Conservation (phyloP, 2,329 filamentous ascomycete genomes). For the Herpotrichia juniperi region DNA sequence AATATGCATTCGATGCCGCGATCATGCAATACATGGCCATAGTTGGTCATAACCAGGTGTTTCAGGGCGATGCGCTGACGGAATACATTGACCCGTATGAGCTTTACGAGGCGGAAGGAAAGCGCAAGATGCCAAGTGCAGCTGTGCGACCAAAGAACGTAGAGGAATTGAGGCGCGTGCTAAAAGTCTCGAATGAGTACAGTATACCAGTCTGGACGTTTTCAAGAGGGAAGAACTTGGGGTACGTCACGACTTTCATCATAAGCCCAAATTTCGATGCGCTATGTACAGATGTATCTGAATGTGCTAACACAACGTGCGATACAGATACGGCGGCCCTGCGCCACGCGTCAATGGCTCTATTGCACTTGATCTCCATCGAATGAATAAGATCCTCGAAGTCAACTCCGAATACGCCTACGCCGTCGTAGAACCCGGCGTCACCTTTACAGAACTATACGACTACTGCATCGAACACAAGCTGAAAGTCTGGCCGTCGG, state of each 20-base stretch:
- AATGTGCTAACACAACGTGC: background rate
- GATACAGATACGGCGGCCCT: slow-evolving; percentile 34
- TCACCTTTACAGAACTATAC: slow-evolving; percentile 38
- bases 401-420: slow-evolving; percentile 53
- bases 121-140: slow-evolving; percentile 51
- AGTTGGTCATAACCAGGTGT: slow-evolving; percentile 49
- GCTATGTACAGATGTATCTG: too few species aligned
- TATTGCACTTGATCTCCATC: slow-evolving; percentile 41
- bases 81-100: slow-evolving; percentile 58
- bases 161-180: slow-evolving; percentile 27
- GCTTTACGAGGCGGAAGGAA: slow-evolving; percentile 47
- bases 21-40: slow-evolving; percentile 41
- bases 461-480: slow-evolving; percentile 38
- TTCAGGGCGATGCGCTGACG: slow-evolving; percentile 45
- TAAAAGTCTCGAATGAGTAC: slow-evolving; percentile 32
- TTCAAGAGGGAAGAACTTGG: slow-evolving; percentile 42
- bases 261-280: too few species aligned
- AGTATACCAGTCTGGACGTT: slow-evolving; percentile 40
- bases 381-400: slow-evolving; percentile 53
- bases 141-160: slow-evolving; percentile 46
- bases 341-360: slow-evolving; percentile 45
- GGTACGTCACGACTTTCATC: slow-evolving; percentile 20
- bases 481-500: slow-evolving; percentile 40
- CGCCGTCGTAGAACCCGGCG: slow-evolving; percentile 50
- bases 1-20: slow-evolving; percentile 46